phyloP scores from a whole-genome alignment of 345 rosid species.

The Gossypium stocksii region DNA sequence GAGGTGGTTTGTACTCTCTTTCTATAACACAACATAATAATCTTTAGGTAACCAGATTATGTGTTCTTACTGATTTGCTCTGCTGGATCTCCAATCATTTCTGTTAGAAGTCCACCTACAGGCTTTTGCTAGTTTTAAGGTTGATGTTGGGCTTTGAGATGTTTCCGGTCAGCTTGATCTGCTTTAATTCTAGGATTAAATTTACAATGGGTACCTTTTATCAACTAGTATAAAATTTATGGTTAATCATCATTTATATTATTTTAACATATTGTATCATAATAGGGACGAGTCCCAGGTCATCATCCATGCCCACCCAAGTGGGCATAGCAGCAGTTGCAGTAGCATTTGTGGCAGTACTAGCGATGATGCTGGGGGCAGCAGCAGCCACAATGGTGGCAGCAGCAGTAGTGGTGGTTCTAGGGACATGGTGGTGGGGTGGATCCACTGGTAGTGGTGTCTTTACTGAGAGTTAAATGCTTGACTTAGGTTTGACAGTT shows the following conservation, averaged over 20 bases:
- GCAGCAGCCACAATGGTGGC: slow-evolving; percentile 65
- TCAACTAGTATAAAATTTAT: slow-evolving; percentile 10
- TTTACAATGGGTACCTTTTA: slow-evolving; percentile 12
- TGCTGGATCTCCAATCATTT: neutral
- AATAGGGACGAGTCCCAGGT: slow-evolving; percentile 84
- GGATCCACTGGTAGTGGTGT: slow-evolving; percentile 68
- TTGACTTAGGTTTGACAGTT: slow-evolving; percentile 64
- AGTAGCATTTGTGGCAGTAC: slow-evolving; percentile 71
- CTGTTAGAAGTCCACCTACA: neutral
- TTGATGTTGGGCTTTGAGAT: neutral
- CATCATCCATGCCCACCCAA: slow-evolving; percentile 75
- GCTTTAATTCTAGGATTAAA: neutral
- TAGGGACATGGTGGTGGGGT: slow-evolving; percentile 81
- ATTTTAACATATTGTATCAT: slow-evolving; percentile 63
- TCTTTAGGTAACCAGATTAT: neutral
- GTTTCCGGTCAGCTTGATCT: slow-evolving; percentile 2
- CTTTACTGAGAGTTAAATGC: slow-evolving; percentile 49
- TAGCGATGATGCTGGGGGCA: slow-evolving; percentile 63
- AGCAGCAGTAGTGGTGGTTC: slow-evolving; percentile 59
- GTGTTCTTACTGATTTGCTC: neutral
- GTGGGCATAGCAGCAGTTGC: slow-evolving; percentile 68
- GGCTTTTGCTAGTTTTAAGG: slow-evolving; percentile 4
- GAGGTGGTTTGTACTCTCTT: neutral
- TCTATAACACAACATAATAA: neutral
- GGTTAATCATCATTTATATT: slow-evolving; percentile 20